Evolutionary conservation across 1,284 basidiomycete species (phyloP), one percentile per base, ranked within the genome.

Genomic region (Rhodotorula mucilaginosa): DNA sequence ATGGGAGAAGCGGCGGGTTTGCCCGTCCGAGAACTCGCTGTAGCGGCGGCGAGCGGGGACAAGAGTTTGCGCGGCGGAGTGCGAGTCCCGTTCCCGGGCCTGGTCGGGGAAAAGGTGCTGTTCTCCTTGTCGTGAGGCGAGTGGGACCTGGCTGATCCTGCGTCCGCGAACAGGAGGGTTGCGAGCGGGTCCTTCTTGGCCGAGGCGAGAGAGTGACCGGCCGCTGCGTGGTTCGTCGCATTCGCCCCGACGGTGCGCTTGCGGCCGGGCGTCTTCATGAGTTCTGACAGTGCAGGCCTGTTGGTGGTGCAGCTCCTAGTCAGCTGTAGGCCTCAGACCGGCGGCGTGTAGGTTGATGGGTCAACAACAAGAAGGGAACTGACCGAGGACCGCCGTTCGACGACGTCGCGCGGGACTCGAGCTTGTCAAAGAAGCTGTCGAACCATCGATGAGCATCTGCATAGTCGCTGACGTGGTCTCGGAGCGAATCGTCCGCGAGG

Each of bases 261-360:
- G 15, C 74, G 69, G 8, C 72, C 72, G 5, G 74, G 74, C 2
- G 74, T 74, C 61, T 76, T 76, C 74, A 76, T 76, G 31, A 76
- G 56, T 34, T 74, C 73, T 0, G 72, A 62, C 46, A 76, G 64
- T 54, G 62, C 68, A 13, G 59, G 70, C 3, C 74, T 76, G 72
- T 44, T 4, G 15, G 13, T 18, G 0, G 5, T 23, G 23, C 8
- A 3, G 23, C 0, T 18, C 23, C 19, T 12, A 10, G 5, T 18
- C 6, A 18, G 61, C 18, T 7, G 29, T n/a, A 15, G 2, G 21
- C n/a, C 52, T 54, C 52, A 13, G 26, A 16, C 54, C 5, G 16
- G 26, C 39, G 23, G 52, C 21, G n/a, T 18, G 59, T 19, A 16
- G 29, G 26, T 31, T 21, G 59, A 15, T 18, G 26, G 29, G 26